phyloP scores from a whole-genome alignment of 176 grass and related monocot genomes.

The Chloris gayana region DNA sequence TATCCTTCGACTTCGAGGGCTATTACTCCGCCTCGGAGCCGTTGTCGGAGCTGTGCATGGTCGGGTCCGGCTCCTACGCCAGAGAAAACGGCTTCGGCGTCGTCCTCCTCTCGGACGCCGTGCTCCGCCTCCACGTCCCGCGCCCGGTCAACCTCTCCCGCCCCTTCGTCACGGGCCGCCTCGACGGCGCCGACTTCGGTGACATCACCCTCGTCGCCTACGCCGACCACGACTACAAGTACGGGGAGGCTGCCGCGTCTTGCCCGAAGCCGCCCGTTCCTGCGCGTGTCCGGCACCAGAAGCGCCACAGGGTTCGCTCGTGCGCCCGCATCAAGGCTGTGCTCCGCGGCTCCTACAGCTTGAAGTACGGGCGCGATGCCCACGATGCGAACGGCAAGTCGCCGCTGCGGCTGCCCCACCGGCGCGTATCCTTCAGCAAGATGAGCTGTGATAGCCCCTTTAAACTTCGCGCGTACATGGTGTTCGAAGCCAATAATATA shows the following conservation, averaged over 20 bases:
- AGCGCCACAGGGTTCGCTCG: background rate
- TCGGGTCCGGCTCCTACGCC: conserved; percentile 12
- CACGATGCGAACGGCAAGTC: background rate
- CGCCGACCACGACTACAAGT: conserved; percentile 3
- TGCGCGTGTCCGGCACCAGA: too few species aligned
- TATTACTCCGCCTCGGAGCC: background rate
- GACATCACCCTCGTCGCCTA: conserved; percentile 1
- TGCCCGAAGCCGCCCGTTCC: background rate
- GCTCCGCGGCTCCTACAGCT: conserved; percentile 2
- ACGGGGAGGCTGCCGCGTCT: background rate
- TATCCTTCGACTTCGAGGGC: conserved; percentile 23
- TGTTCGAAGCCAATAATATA: conserved; percentile 4
- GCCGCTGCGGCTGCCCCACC: background rate
- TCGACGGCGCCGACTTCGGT: background rate
- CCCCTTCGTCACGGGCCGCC: conserved; percentile 10
- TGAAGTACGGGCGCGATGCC: background rate
- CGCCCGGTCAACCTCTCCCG: background rate
- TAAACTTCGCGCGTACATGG: conserved; percentile 38
- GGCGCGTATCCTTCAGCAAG: conserved; percentile 38
- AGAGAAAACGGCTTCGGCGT: conserved; percentile 18
- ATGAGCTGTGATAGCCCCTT: conserved; percentile 33
- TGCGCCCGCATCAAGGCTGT: background rate
- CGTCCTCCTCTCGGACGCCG: conserved; percentile 7
- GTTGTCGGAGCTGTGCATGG: conserved; percentile 22
- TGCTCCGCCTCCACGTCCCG: conserved; percentile 17